Conservation (phyloP, 805 yeast genomes). For the Zygotorulaspora florentina region DNA sequence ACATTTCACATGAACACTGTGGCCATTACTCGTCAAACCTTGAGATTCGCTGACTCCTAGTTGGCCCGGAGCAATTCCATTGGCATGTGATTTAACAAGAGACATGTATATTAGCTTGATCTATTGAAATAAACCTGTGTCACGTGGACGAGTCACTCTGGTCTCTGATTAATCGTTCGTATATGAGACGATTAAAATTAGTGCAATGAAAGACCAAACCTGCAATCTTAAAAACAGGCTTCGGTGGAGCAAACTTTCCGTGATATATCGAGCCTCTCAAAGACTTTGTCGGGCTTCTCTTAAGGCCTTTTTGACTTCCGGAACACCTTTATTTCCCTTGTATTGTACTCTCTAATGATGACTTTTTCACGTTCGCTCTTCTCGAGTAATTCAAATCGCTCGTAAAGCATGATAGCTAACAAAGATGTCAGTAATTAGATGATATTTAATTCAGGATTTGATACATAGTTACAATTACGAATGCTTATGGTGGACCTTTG, state of each 20-base stretch:
- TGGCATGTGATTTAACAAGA: constrained; percentile 19
- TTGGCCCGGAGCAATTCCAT: constrained; percentile 13
- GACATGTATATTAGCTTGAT: constrained; percentile 13
- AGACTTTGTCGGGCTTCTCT: background rate
- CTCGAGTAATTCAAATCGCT: background rate
- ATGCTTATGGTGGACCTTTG: no score
- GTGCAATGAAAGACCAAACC: no score
- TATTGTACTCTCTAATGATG: background rate
- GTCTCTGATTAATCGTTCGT: background rate
- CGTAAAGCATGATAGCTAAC: background rate
- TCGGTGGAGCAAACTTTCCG: no score
- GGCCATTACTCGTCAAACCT: constrained; percentile 2
- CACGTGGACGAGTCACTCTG: no score
- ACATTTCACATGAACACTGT: constrained; percentile 1
- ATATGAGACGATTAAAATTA: background rate
- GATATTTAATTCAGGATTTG: background rate
- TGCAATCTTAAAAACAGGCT: no score
- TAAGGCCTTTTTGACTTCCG: background rate
- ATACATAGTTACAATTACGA: no score
- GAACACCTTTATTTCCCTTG: background rate
- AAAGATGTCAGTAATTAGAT: background rate
- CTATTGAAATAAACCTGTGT: no score
- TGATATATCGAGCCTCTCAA: background rate
- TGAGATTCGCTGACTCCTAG: constrained; percentile 1
- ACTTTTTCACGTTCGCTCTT: constrained; percentile 1